Evolutionary conservation across 176 grass and related monocot species (phyloP).

Genomic region (Saccharum spontaneum): DNA sequence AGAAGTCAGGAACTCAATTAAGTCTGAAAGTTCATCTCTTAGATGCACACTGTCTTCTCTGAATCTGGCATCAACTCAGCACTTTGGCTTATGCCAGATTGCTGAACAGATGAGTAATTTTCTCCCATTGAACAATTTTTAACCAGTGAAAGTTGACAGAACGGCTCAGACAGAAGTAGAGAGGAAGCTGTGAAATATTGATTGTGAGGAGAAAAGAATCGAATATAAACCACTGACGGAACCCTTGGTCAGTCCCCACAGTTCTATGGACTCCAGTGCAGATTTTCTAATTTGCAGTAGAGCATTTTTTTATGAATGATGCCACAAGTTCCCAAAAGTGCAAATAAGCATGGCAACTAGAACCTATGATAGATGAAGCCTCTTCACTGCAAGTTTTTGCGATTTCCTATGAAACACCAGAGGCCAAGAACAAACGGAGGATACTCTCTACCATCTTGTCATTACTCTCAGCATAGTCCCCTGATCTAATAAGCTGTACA

Average conservation of each 20-base stretch:
- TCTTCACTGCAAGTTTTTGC: slow-evolving; percentile 53
- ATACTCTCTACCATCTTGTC: slow-evolving; percentile 70
- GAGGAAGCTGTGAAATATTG: slow-evolving; percentile 66
- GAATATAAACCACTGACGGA: slow-evolving; percentile 76
- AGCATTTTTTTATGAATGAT: slow-evolving; percentile 70
- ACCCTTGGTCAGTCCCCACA: slow-evolving; percentile 87
- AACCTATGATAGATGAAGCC: slow-evolving; percentile 66
- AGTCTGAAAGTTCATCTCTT: slow-evolving; percentile 71
- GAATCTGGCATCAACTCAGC: slow-evolving; percentile 41
- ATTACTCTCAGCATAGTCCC: slow-evolving; percentile 61
- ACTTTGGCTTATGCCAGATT: slow-evolving; percentile 45
- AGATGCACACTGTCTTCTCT: slow-evolving; percentile 56
- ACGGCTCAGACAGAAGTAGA: slow-evolving; percentile 76
- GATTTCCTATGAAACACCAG: slow-evolving; percentile 77
- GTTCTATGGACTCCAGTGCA: slow-evolving; percentile 79
- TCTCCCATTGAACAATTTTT: slow-evolving; percentile 49
- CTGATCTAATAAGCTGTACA: slow-evolving; percentile 49
- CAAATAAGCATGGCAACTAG: slow-evolving; percentile 54
- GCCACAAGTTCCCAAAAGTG: slow-evolving; percentile 90
- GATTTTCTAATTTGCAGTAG: slow-evolving; percentile 64
- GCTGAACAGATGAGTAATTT: slow-evolving; percentile 15
- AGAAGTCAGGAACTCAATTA: slow-evolving; percentile 65
- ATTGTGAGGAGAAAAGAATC: slow-evolving; percentile 72
- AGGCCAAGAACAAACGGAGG: slow-evolving; percentile 75
- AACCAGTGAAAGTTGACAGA: slow-evolving; percentile 64